A percentile compares a stretch with the other conserved stretches of the same genome.
Evolutionary conservation across 106 monocot genomes (phyloP).

Genomic region (Phalaenopsis equestris): DNA sequence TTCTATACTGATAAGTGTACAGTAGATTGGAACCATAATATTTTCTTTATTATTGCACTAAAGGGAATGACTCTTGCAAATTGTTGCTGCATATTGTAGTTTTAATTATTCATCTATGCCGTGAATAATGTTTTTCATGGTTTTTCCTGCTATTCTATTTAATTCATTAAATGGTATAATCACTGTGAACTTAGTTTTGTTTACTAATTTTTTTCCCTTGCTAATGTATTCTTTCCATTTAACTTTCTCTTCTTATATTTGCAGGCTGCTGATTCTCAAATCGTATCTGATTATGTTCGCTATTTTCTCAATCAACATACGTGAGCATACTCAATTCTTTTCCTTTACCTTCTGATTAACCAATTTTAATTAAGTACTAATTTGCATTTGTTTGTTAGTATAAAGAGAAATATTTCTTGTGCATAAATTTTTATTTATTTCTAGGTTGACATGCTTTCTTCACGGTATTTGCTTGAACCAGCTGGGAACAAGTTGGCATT

Average conservation of each 20-base stretch:
- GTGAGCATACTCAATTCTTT: conserved; percentile 27
- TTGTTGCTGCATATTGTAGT: background rate
- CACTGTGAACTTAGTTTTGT: background rate
- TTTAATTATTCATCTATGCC: background rate
- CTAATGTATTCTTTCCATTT: background rate
- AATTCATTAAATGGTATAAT: background rate
- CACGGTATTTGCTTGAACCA: background rate
- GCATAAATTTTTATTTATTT: background rate
- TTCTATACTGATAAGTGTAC: background rate
- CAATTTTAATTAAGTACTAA: background rate
- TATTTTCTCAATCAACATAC: conserved; percentile 86
- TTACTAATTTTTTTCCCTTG: background rate
- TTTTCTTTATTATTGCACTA: background rate
- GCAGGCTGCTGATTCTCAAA: conserved; percentile 84
- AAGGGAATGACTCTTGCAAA: background rate
- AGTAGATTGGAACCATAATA: background rate
- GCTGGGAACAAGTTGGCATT: background rate
- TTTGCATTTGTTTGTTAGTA: background rate
- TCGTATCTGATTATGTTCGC: conserved; percentile 84
- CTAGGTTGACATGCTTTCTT: background rate
- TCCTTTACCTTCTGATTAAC: background rate
- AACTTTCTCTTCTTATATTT: conserved; percentile 4
- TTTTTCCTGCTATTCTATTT: background rate
- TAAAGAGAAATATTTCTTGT: background rate
- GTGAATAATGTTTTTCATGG: background rate